Base-by-base conservation (phyloP, 148 eudicot genomes). In the Polygonum aviculare region DNA sequence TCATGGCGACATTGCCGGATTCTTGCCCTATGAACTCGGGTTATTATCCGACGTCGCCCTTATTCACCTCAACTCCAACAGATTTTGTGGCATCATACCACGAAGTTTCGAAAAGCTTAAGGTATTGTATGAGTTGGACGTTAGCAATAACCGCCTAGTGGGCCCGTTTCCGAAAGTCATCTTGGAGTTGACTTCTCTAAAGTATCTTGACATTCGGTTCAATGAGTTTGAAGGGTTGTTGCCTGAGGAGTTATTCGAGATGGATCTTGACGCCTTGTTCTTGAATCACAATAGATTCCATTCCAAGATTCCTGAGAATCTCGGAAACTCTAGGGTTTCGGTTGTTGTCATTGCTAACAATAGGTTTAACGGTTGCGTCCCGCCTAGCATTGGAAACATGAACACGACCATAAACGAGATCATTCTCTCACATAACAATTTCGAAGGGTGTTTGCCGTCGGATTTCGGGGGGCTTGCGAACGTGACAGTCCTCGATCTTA, bases 281-380 rank as follows among this genome's bases (percentile, higher is more conserved):
- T 33, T 78, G 48, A 93, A 93, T 83, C 78, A 86, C 87, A 93
- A 93, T 80, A 78, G 81, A 0, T 93, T 93, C 76, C 3, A 62
- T 0, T 79, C 83, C 0, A 1, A 52, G 0, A 35, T 90, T n/a
- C 97, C 97, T 0, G 67, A 73, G 5, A 93, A 86, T 78, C 19
- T 91, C 4, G 94, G 89, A 0, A 84, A 87, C 70, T 89, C 92
- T 0, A 76, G 90, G 0, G 94, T 93, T 1, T 93, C 98, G 0
- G 98, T 86, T 0, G 57, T 91, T 2, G 94, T 89, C 0, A 3
- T 91, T n/a, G 98, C 94, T 2, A 87, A 91, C 39, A 89, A 85
- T 67, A 74, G 86, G 38, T 21, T 91, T 10, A 78, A 54, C 1
- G 93, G 94, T 7, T 91, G 97, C 80, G 76, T 93, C 21, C 97